A percentile compares a stretch with the other conserved stretches of the same genome.
phyloP scores from a whole-genome alignment of 306 rosid species.

The Cucurbita argyrosperma region DNA sequence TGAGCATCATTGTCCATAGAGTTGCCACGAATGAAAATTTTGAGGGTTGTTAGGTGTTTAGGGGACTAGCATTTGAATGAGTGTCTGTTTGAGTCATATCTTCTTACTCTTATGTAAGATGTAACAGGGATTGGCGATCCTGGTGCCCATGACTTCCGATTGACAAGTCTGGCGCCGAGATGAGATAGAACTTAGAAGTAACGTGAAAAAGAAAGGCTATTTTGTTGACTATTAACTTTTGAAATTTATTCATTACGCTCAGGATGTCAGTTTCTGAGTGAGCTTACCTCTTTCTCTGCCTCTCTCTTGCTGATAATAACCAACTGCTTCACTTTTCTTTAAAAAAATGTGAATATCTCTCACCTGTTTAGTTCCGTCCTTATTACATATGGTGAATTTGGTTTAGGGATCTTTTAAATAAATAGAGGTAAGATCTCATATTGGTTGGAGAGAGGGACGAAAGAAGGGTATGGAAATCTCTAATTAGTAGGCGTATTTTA shows the following conservation, averaged over 20 bases:
- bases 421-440: too few species aligned
- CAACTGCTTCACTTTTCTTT: neutral
- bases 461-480: too few species aligned
- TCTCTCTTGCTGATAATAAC: neutral
- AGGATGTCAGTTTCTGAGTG: neutral
- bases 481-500: too few species aligned
- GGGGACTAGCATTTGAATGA: neutral
- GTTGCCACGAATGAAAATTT: conserved; percentile 4
- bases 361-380: too few species aligned
- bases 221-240: neutral
- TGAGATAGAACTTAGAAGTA: neutral
- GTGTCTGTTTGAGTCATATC: neutral
- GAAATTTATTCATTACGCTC: conserved; percentile 1
- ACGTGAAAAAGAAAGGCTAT: neutral
- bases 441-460: too few species aligned
- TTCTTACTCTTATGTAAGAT: neutral
- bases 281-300: neutral
- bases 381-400: too few species aligned
- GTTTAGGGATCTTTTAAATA: too few species aligned
- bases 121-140: neutral
- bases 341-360: too few species aligned
- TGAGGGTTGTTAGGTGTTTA: neutral
- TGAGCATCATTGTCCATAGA: neutral
- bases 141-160: neutral
- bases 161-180: neutral